Evolutionary conservation across 1,284 basidiomycete species (phyloP).

Genomic region (Naganishia liquefaciens): DNA sequence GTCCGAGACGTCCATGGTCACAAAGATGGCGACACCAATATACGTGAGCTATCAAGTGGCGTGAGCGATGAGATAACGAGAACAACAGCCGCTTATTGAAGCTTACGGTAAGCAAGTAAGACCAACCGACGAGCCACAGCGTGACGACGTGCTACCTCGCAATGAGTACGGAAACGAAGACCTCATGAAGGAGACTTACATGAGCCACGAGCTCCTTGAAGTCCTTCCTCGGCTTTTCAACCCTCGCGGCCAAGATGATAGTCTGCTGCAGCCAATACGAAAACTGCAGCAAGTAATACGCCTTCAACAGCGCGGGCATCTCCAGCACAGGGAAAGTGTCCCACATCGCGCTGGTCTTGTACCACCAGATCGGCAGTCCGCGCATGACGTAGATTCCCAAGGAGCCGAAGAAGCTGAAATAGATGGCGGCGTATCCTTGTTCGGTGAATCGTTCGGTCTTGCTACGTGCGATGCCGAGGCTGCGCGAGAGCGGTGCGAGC

Average conservation of each 20-base stretch:
- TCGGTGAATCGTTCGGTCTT: slow-evolving; percentile 85
- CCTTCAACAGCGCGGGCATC: slow-evolving; percentile 81
- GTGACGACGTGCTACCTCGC: slow-evolving; percentile 80
- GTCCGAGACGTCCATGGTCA: slow-evolving; percentile 97
- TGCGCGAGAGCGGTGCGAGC: slow-evolving; percentile 69
- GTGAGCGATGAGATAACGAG: slow-evolving; percentile 11
- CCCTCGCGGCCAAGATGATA: slow-evolving; percentile 75
- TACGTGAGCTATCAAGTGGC: slow-evolving; percentile 60
- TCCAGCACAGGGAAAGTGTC: slow-evolving; percentile 83
- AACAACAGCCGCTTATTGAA: background rate
- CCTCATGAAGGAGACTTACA: slow-evolving; percentile 41
- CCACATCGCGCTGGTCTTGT: slow-evolving; percentile 78
- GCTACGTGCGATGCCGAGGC: slow-evolving; percentile 66
- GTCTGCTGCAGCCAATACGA: slow-evolving; percentile 96
- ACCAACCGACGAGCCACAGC: slow-evolving; percentile 94
- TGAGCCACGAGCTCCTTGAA: slow-evolving; percentile 77
- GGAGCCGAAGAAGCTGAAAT: slow-evolving; percentile 69
- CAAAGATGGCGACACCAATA: slow-evolving; percentile 88
- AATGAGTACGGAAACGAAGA: background rate
- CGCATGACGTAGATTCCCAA: slow-evolving; percentile 84
- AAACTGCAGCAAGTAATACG: slow-evolving; percentile 86
- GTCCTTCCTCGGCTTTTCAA: slow-evolving; percentile 94
- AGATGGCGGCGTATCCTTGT: slow-evolving; percentile 82
- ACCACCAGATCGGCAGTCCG: slow-evolving; percentile 86
- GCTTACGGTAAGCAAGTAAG: slow-evolving; percentile 71